Evolutionary conservation across 305 asterid genomes (phyloP), one percentile per base, ranked within the genome.

Genomic region (Fraxinus velutina): DNA sequence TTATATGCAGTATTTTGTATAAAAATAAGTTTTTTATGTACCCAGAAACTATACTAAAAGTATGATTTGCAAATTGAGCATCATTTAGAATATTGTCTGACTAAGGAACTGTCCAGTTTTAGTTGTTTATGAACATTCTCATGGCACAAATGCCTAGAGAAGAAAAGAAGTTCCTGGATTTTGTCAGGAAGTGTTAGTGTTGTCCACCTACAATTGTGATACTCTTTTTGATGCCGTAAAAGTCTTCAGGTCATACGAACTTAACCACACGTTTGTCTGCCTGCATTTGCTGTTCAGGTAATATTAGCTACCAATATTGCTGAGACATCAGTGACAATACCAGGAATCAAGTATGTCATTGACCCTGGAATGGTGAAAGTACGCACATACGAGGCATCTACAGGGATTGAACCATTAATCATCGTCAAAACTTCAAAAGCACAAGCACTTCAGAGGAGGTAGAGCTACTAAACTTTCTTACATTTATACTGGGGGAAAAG

Each of bases 291-390:
- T 82, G 81, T 85, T 71, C 85, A 94, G 99, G 94, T 96, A 36
- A 92, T 96, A 86, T 87, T 96, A 86, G 97, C 96, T 9, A 96
- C 99, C 78, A 96, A 96, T 89, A 94, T 96, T 88, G 99, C 99
- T 73, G 99, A 96, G 88, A 94, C 99, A 75, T 96, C 99, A 5
- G 95, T 96, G 79, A 96, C 99, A 81, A 94, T 96, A 86, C 98
- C 99, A 86, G 99, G 99, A 81, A 94, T 96, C 86, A 96, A 89
- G 91, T 96, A 94, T 84, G 98, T 96, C 37, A 88, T 96, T 85
- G 99, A 96, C 89, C 98, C 99, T 47, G 99, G 99, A 80, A 88
- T 96, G 90, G 99, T 94, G 76, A 96, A 96, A 90, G 90, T 94
- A 74, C 98, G 99, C 79, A 90, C 90, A 3, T 94, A 93, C 84